Conservation (phyloP, 768 basidiomycete species). For the Termitomyces eurrhizus region DNA sequence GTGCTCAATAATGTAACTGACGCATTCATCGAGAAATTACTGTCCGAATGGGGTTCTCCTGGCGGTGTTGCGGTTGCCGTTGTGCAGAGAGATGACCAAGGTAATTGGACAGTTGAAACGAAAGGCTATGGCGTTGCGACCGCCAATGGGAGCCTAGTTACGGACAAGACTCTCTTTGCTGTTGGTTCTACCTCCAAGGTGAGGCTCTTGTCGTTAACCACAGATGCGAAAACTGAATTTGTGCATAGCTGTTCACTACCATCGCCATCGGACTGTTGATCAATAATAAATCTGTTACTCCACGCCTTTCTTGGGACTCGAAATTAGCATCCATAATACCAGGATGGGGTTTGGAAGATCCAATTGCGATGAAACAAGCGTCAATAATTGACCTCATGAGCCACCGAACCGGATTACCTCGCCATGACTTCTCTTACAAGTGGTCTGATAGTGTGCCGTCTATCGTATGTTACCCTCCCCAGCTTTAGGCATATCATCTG, state of each 20-base stretch:
- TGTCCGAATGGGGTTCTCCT: slow-evolving; percentile 23
- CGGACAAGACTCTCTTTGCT: slow-evolving; percentile 22
- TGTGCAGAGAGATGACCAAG: slow-evolving; percentile 19
- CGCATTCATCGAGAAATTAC: slow-evolving; percentile 18
- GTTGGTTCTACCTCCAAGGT: slow-evolving; percentile 32
- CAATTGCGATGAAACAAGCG: slow-evolving; percentile 21
- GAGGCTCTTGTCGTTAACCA: background rate
- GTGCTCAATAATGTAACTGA: slow-evolving; percentile 19
- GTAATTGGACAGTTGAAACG: slow-evolving; percentile 26
- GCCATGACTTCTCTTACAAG: slow-evolving; percentile 15
- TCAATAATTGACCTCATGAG: slow-evolving; percentile 20
- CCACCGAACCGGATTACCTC: slow-evolving; percentile 18
- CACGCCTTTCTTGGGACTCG: slow-evolving; percentile 24
- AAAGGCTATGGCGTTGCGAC: slow-evolving; percentile 27
- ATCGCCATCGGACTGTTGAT: slow-evolving; percentile 25
- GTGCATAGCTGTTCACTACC: slow-evolving; percentile 21
- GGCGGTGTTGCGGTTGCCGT: slow-evolving; percentile 26
- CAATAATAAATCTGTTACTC: slow-evolving; percentile 22
- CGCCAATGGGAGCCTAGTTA: slow-evolving; percentile 19
- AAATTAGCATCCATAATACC: slow-evolving; percentile 24
- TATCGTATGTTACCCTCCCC: slow-evolving; percentile 9
- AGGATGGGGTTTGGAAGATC: slow-evolving; percentile 21
- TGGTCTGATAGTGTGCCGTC: slow-evolving; percentile 9
- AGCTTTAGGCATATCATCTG: background rate
- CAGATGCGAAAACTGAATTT: background rate